Conservation (phyloP, 805 yeast genomes). For the Spathaspora sp. region DNA sequence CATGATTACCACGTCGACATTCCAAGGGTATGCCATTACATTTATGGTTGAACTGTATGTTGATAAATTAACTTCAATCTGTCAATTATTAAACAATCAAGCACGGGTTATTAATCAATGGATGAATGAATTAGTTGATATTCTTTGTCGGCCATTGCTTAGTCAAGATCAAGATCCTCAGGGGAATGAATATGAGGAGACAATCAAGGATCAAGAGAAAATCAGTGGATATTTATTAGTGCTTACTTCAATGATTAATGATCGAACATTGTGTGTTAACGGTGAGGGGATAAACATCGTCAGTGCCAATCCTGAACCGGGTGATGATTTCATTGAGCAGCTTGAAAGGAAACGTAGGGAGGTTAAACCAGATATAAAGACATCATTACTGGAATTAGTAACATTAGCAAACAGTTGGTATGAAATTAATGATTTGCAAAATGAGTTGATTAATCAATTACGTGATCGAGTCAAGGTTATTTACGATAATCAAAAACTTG, state of each 20-base stretch:
- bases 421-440: conserved; percentile 14
- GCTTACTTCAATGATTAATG: conserved; percentile 34
- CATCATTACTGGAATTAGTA: conserved; percentile 32
- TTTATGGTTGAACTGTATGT: conserved; percentile 16
- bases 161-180: conserved; percentile 47
- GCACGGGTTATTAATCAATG: conserved; percentile 49
- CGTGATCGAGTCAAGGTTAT: conserved; percentile 22
- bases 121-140: conserved; percentile 38
- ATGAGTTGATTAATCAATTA: conserved; percentile 17
- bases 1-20: conserved; percentile 14
- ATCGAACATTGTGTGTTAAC: conserved; percentile 35
- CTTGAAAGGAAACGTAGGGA: conserved; percentile 17
- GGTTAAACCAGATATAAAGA: conserved; percentile 27
- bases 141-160: conserved; percentile 49
- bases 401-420: conserved; percentile 18
- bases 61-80: conserved; percentile 16
- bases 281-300: conserved; percentile 25
- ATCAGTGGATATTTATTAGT: conserved; percentile 57
- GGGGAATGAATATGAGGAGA: conserved; percentile 75
- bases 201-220: conserved; percentile 72
- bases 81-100: conserved; percentile 46
- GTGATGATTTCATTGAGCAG: conserved; percentile 21
- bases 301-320: conserved; percentile 15
- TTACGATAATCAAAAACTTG: conserved; percentile 42
- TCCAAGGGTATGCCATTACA: conserved; percentile 15